phyloP scores from a whole-genome alignment of 2,329 filamentous ascomycete species.

The Zymoseptoria crescenta region DNA sequence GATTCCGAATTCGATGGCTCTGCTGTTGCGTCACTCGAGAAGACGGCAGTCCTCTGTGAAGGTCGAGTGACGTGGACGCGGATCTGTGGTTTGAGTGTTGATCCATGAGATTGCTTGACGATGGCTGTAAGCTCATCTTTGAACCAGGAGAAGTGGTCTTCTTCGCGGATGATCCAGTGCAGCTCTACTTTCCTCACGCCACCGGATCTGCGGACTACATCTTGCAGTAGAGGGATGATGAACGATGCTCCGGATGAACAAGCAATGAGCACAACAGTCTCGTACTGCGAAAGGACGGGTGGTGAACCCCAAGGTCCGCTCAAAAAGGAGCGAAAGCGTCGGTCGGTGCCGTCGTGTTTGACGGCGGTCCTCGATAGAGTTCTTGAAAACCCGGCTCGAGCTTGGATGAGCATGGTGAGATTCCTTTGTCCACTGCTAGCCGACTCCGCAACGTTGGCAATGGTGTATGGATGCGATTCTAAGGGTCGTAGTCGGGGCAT shows the following conservation, averaged over 20 bases:
- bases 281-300: slow-evolving; percentile 47
- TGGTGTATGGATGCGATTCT: slow-evolving; percentile 59
- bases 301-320: slow-evolving; percentile 27
- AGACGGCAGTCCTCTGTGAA: not conserved
- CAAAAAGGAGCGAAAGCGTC: slow-evolving; percentile 19
- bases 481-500: slow-evolving; percentile 48
- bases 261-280: slow-evolving; percentile 52
- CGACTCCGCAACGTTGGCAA: slow-evolving; percentile 28
- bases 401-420: slow-evolving; percentile 24
- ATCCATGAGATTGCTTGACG: slow-evolving; percentile 8
- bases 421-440: slow-evolving; percentile 32
- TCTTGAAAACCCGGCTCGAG: slow-evolving; percentile 24
- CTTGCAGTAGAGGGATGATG: slow-evolving; percentile 48
- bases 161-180: slow-evolving; percentile 24
- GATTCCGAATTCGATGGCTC: slow-evolving; percentile 12
- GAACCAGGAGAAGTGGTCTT: slow-evolving; percentile 21
- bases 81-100: slow-evolving; percentile 42
- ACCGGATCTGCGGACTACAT: slow-evolving; percentile 40
- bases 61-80: slow-evolving; percentile 45
- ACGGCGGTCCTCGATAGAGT: slow-evolving; percentile 20
- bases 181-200: slow-evolving; percentile 21
- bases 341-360: slow-evolving; percentile 3
- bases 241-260: slow-evolving; percentile 55
- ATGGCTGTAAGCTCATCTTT: slow-evolving; percentile 9
- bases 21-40: not conserved